Conservation (phyloP, 1,284 basidiomycete genomes). For the Filobasidium uniguttulatum region DNA sequence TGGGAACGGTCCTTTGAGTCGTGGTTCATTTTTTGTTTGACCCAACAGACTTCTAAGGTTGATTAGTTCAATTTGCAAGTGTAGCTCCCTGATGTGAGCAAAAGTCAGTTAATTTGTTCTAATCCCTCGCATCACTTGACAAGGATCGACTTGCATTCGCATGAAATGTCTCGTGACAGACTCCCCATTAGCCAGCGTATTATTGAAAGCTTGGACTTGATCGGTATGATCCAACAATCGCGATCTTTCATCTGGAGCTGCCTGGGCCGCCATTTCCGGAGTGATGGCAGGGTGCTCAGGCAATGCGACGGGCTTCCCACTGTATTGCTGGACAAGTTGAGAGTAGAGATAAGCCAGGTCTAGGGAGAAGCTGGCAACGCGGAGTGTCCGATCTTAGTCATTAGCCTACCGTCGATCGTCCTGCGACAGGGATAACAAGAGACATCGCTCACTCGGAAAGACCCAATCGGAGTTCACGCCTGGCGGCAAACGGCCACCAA, state of each 20-base stretch:
- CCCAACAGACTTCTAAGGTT: constrained; percentile 65
- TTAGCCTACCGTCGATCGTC: not conserved
- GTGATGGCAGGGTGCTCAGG: constrained; percentile 10
- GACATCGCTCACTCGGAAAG: constrained; percentile 59
- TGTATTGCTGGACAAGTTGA: constrained; percentile 25
- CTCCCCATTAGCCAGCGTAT: not conserved
- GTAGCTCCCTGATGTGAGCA: constrained; percentile 65
- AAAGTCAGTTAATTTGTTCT: constrained; percentile 68
- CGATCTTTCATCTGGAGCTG: not conserved
- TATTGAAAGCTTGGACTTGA: not conserved
- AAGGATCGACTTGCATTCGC: constrained; percentile 53
- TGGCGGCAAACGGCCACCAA: constrained; percentile 90
- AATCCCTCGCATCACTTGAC: constrained; percentile 92
- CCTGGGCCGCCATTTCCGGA: not conserved
- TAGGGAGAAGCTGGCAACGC: constrained; percentile 36
- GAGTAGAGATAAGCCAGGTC: constrained; percentile 38
- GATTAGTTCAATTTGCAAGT: constrained; percentile 79
- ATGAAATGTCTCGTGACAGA: constrained; percentile 59
- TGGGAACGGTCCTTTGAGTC: constrained; percentile 87
- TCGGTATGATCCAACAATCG: not conserved
- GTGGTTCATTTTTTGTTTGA: constrained; percentile 83
- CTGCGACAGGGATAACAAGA: not conserved
- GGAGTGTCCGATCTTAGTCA: constrained; percentile 4
- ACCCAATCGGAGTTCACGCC: constrained; percentile 67
- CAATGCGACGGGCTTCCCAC: constrained; percentile 15